phyloP scores from a whole-genome alignment of 108 stramenopile genomes.

The Fragilariopsis cylindrus region DNA sequence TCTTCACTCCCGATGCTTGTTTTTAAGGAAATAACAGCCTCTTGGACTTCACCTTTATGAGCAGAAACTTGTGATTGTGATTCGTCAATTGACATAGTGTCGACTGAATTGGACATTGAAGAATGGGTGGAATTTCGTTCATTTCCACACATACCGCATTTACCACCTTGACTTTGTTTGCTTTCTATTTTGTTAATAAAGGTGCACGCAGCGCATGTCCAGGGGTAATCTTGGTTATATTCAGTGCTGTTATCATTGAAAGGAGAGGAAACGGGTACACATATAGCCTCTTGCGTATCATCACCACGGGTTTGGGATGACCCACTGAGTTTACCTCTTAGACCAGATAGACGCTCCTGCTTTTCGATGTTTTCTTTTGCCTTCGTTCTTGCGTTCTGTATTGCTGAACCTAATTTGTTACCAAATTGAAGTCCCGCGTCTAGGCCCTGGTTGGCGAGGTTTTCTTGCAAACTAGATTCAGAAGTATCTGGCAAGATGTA shows the following conservation, averaged over 20 bases:
- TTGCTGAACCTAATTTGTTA: slow-evolving; percentile 39
- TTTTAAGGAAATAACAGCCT: not conserved
- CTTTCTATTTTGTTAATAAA: slow-evolving; percentile 12
- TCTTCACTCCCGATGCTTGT: not conserved
- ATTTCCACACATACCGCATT: slow-evolving; percentile 28
- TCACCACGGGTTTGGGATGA: not conserved
- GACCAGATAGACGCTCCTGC: not conserved
- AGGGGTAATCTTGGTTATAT: not conserved
- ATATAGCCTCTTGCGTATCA: not conserved
- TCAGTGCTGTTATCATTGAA: not conserved
- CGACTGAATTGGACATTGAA: not conserved
- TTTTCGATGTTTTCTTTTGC: slow-evolving; percentile 11
- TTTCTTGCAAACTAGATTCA: not conserved
- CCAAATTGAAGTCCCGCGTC: slow-evolving; percentile 24
- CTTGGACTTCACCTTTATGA: not conserved
- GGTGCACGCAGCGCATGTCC: slow-evolving; percentile 29
- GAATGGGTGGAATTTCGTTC: not conserved
- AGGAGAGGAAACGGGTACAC: not conserved
- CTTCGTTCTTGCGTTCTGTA: slow-evolving; percentile 31
- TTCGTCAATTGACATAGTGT: not conserved
- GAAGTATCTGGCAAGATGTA: no score
- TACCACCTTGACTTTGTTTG: not conserved
- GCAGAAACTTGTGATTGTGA: not conserved
- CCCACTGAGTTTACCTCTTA: slow-evolving; percentile 11
- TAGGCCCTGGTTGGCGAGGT: not conserved